Evolutionary conservation across 73 alveolate species (phyloP), one percentile per base, ranked within the genome.

Genomic region (Stentor roeselii): DNA sequence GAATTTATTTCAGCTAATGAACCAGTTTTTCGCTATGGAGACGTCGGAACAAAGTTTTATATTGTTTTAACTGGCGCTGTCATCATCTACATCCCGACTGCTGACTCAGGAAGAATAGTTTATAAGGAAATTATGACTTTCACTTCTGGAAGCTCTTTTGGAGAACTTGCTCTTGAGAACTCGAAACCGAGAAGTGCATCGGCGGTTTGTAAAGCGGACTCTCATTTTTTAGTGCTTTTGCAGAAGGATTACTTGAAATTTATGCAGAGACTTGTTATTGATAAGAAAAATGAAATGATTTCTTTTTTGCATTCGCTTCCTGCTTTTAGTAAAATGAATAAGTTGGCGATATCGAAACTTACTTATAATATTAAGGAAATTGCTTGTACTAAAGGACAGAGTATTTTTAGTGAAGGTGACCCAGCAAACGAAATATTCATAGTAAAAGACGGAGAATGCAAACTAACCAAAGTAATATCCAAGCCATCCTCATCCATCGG

Each of bases 401-500:
- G 67, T 14, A 78, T 91, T 3, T 84, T 3, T 78, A 84, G 50
- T 38, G 93, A 91, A 80, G 92, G 92, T 1, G 93, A 84, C 3
- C 36, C 61, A 3, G 78, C 87, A 11, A 42, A 41, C 3, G n/a
- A 82, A 60, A 67, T 91, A 3, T 91, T 60, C 76, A 78, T 91
- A 11, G 90, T 91, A 2, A 67, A 58, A 59, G 85, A 59, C 35
- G 96, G 96, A 75, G 96, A 91, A 78, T 87, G 87, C 75, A 92
- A 91, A 42, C 60, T 91, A 50, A 11, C 30, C 21, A 50, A 21
- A 50, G 6, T 50, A 11, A 50, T 50, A 50, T 50, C 67, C 21
- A 50, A 50, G 21, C 67, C 67, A 50, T 21, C 67, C 6, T 50
- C 67, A 50, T 50, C 67, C 6, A 50, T 50, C 30, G 21, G 21